These are phyloP conservation scores for Yamadazyma blattariae DNA, from an alignment of 1,139 yeast genomes.

Conservation along the genomic window DNA sequence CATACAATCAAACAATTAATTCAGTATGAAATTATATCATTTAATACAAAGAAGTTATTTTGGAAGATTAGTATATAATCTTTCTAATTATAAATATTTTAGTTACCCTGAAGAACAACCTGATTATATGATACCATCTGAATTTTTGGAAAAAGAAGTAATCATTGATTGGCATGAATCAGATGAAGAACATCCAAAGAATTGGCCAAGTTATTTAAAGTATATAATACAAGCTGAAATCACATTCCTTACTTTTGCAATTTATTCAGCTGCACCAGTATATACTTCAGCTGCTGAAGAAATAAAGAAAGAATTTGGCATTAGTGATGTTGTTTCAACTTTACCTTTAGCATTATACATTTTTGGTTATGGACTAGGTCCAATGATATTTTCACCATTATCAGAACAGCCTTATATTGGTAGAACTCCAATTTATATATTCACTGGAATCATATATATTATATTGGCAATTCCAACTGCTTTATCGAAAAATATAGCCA, in stretches of 20 bases:
- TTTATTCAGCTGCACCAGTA: conserved; percentile 28
- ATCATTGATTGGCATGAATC: conserved; percentile 9
- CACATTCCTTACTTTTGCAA: conserved; percentile 20
- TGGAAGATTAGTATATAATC: conserved; percentile 31
- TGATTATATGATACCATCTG: conserved; percentile 32
- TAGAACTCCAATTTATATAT: conserved; percentile 39
- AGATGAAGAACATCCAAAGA: conserved; percentile 30
- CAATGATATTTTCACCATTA: conserved; percentile 52
- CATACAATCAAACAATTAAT: too few relatives aligned
- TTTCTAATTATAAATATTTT: conserved; percentile 29
- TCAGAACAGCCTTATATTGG: conserved; percentile 53
- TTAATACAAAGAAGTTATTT: conserved; percentile 19
- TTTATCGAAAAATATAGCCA: conserved; percentile 26
- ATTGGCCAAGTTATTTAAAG: conserved; percentile 24
- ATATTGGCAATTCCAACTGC: conserved; percentile 36
- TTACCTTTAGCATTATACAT: conserved; percentile 42
- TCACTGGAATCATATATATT: conserved; percentile 27
- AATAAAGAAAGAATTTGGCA: conserved; percentile 39
- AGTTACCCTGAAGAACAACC: conserved; percentile 29
- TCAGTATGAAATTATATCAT: too few relatives aligned
- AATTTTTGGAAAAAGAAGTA: conserved; percentile 16
- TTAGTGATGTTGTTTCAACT: conserved; percentile 41
- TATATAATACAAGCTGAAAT: conserved; percentile 19
- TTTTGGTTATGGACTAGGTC: conserved; percentile 57
- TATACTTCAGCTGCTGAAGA: conserved; percentile 30